These are phyloP conservation scores for Typha latifolia DNA, from an alignment of 176 grass and related monocot genomes.

Conservation along the genomic window DNA sequence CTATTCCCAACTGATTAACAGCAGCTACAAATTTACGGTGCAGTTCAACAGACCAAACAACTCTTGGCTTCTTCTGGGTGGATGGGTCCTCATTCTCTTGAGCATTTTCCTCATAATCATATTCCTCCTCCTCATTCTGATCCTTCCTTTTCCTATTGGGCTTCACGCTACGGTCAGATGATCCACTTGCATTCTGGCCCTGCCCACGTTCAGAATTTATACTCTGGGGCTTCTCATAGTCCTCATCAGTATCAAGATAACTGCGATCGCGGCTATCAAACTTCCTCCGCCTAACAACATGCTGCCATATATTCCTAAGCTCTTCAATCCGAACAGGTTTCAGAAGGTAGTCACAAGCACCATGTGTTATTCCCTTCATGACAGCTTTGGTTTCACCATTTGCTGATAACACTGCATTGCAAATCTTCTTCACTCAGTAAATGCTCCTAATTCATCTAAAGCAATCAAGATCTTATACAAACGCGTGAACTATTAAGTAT, in stretches of 20 bases:
- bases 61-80: slow-evolving; percentile 75
- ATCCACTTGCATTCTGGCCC: slow-evolving; percentile 32
- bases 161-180: slow-evolving; percentile 42
- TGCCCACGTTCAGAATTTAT: slow-evolving; percentile 22
- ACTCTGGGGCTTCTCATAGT: slow-evolving; percentile 37
- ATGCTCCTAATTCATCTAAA: no score
- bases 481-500: no score
- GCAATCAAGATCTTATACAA: no score
- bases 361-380: slow-evolving; percentile 98
- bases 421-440: slow-evolving; percentile 1
- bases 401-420: slow-evolving; percentile 66
- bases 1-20: slow-evolving; percentile 89
- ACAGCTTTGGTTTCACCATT: slow-evolving; percentile 94
- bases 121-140: slow-evolving; percentile 56
- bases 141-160: slow-evolving; percentile 86
- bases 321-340: slow-evolving; percentile 93
- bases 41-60: slow-evolving; percentile 89
- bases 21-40: slow-evolving; percentile 88
- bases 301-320: slow-evolving; percentile 95
- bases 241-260: slow-evolving; percentile 39
- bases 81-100: slow-evolving; percentile 69
- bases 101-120: slow-evolving; percentile 48
- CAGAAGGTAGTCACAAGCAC: slow-evolving; percentile 89
- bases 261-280: slow-evolving; percentile 35
- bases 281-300: slow-evolving; percentile 72